A percentile compares a stretch with the other conserved stretches of the same genome.
Conservation (phyloP, 306 rosid species). For the Quercus aquifolioides region DNA sequence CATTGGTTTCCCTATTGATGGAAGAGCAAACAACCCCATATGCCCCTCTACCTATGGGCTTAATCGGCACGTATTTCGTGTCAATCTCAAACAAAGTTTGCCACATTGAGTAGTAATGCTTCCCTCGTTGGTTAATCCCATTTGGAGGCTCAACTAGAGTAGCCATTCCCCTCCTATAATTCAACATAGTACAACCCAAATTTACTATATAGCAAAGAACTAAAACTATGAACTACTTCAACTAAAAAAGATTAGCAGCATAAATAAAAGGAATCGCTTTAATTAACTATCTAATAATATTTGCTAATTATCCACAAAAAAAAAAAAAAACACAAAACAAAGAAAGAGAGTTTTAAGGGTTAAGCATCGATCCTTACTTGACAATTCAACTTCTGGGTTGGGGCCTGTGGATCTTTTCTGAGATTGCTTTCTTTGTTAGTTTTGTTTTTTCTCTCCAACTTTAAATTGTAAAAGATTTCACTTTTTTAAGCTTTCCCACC, state of each 20-base stretch:
- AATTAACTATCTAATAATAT: conserved; percentile 8
- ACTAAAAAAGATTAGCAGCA: conserved; percentile 6
- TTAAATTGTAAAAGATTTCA: background rate
- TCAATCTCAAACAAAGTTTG: conserved; percentile 81
- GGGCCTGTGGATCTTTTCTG: conserved; percentile 37
- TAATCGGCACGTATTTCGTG: conserved; percentile 74
- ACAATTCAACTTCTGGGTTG: conserved; percentile 26
- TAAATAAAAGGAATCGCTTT: conserved; percentile 9
- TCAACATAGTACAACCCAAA: conserved; percentile 13
- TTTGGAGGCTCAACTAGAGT: conserved; percentile 66
- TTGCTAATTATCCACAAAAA: background rate
- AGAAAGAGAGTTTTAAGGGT: conserved; percentile 10
- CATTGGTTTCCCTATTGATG: conserved; percentile 64
- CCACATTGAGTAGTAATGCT: conserved; percentile 69
- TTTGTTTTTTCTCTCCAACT: conserved; percentile 18
- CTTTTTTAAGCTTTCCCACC: background rate
- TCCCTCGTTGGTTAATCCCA: conserved; percentile 53
- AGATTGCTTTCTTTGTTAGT: conserved; percentile 24
- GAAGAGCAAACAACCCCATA: conserved; percentile 89
- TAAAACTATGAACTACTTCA: background rate
- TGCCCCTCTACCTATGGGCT: conserved; percentile 78
- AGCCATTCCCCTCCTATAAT: conserved; percentile 60
- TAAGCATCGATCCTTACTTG: conserved; percentile 68
- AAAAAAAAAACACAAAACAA: too few species aligned
- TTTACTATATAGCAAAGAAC: conserved; percentile 2